Base-by-base conservation (phyloP, 108 stramenopile species). In the Cyclotella kingstonii region DNA sequence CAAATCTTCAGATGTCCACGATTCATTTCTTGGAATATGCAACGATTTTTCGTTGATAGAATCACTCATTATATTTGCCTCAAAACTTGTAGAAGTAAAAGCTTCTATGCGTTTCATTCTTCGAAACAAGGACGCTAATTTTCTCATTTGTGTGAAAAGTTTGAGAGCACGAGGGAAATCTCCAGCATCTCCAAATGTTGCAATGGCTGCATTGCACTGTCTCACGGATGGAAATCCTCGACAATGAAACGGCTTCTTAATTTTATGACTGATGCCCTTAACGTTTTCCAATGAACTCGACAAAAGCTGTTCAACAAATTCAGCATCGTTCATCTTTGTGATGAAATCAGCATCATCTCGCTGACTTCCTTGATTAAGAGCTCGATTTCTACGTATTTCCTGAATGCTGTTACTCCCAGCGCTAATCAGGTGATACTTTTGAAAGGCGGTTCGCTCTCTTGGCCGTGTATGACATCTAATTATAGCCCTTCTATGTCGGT, bases 131-230 rank as follows among this genome's bases (percentile, higher is more conserved):
- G 66, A 48, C 25, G 69, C 73, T 5, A 76, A 76, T 60, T 88
- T 90, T 58, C 84, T 60, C 94, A 95, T 95, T 49, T 84, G 81
- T 36, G 71, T 72, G 61, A 89, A 95, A 2, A 95, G 38, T 28
- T 80, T 76, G n/a, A 95, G 66, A 7, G 94, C 86, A 9, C 94
- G 66, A 18, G 82, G 54, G 25, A 95, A 75, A 44, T 90, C 88
- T 2, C 87, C 87, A 28, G 70, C 73, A 60, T 93, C 89, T 23
- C 85, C 89, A 80, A 94, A 89, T 2, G 84, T 75, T 30, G 89
- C 87, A 39, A 94, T 44, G 12, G 92, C 92, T 41, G 78, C 63
- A 47, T 90, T 90, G 64, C 72, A 73, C 40, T 73, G 72, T 53
- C 72, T 25, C 26, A 73, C 63, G 23, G 55, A 64, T 40, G 72